Base-by-base conservation (phyloP, 169 alveolate species). In the Plasmodium reichenowi region DNA sequence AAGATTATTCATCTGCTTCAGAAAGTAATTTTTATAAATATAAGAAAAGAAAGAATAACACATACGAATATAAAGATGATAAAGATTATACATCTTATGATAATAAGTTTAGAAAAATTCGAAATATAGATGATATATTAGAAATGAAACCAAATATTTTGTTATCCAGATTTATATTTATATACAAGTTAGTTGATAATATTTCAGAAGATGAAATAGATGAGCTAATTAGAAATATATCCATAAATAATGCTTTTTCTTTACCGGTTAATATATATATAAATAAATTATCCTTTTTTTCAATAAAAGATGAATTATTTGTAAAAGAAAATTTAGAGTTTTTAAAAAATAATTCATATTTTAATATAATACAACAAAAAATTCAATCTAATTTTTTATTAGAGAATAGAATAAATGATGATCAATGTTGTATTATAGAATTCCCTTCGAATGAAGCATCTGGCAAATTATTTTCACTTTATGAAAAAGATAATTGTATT, bases 151-250 rank as follows among this genome's bases (percentile, higher is more conserved):
- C 38, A 47, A 83, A 68, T 73, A 68, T 83, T 24, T 73, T 68
- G 38, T 54, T 71, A n/a, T 83, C 91, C 1, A 83, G 85, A 70
- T 83, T 83, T 43, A 70, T 83, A 38, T 83, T 68, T 83, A 67
- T 83, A 9, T 83, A 83, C 20, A 83, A 83, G 13, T 38, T 83
- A 62, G 13, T 38, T 3, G 73, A 83, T 32, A 70, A 45, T 48
- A 87, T 93, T 24, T 72, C 93, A 13, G 95, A 86, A 38, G 95
- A 94, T 8, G 94, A 94, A 13, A 92, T 94, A 12, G 96, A 94
- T 73, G 74, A 68, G 0, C 85, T 68, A 12, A 83, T 94, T n/a
- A 88, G 95, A 64, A 94, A 93, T 29, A 59, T 93, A 20, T 92
- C 95, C 26, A 94, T 94, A 7, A 68, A 83, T 64, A 74, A 93